Conservation (phyloP, 2,329 filamentous ascomycete genomes). For the Torrubiella hemipterigena region DNA sequence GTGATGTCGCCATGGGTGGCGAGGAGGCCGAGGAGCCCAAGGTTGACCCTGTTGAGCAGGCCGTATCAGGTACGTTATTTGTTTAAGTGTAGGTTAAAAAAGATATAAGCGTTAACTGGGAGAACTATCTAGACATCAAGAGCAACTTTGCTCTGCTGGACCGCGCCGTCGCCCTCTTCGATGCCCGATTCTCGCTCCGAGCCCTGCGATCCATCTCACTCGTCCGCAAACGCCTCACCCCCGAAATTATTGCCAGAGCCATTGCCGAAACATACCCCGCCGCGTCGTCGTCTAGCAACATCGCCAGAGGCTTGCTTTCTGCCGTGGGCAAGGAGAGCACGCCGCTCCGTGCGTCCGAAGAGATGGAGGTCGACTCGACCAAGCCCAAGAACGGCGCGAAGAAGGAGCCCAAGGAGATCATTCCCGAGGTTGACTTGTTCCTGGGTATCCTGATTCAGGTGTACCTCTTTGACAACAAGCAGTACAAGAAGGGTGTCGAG, state of each 20-base stretch:
- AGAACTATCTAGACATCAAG: slow-evolving; percentile 65
- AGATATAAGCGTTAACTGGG: slow-evolving; percentile 3
- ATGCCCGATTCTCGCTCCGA: slow-evolving; percentile 87
- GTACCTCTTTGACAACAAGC: slow-evolving; percentile 74
- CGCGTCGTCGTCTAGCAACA: slow-evolving; percentile 45
- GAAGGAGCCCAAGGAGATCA: slow-evolving; percentile 61
- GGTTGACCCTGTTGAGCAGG: slow-evolving; percentile 48
- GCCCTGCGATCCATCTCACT: slow-evolving; percentile 92
- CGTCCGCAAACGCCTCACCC: slow-evolving; percentile 79
- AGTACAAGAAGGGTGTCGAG: slow-evolving; percentile 65
- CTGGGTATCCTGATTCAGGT: slow-evolving; percentile 80
- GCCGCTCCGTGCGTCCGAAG: slow-evolving; percentile 44
- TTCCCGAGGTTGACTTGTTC: slow-evolving; percentile 84
- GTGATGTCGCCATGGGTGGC: slow-evolving; percentile 61
- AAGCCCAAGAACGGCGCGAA: slow-evolving; percentile 42
- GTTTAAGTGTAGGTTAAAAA: background rate
- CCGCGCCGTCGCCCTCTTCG: slow-evolving; percentile 83
- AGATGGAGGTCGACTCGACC: slow-evolving; percentile 59
- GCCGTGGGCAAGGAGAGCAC: slow-evolving; percentile 57
- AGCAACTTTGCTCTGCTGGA: slow-evolving; percentile 87
- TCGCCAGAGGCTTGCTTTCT: slow-evolving; percentile 57
- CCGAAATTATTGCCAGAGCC: slow-evolving; percentile 69
- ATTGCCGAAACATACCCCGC: slow-evolving; percentile 70
- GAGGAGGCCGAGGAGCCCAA: slow-evolving; percentile 43
- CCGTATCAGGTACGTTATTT: slow-evolving; percentile 42